Evolutionary conservation across 2,329 filamentous ascomycete species (phyloP), one percentile per base, ranked within the genome.

Genomic region (Apiospora malaysiana): DNA sequence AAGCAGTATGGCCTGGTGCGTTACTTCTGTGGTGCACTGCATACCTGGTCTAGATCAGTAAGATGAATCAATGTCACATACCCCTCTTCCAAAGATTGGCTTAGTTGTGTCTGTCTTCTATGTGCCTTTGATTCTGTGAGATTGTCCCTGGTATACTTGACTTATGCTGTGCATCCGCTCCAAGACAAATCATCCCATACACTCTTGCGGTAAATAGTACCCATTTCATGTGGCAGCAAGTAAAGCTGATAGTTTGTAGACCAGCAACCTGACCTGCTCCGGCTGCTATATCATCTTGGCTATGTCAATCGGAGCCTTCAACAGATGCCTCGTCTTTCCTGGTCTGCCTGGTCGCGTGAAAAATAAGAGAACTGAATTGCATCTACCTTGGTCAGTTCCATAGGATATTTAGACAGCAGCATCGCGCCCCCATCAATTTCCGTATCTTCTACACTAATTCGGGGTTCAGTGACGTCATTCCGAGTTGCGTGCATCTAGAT

Each of bases 391-490:
- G n/a, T n/a, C n/a, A 45, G 14, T 45, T 45, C 42, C 16, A 45
- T 45, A 4, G 8, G 4, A 45, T 45, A 45, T 16, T 45, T 18
- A 14, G 42, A 51, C 10, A 51, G 27, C 51, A 14, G 37, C 3
- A 40, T 63, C 16, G 9, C 56, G n/a, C 23, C 49, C 25, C 25
- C 25, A 32, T 16, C 49, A 25, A 14, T 51, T 51, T n/a, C 56
- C 27, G 27, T 27, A 40, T 63, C 56, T n/a, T n/a, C 14, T 12
- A 37, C 21, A 12, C 18, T 40, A 40, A 63, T 63, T 23, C 56
- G 56, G 56, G 56, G 56, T 40, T 32, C 56, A 63, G 32, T 63
- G 56, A 63, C 56, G 56, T 63, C 56, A 63, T 63, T 63, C 40
- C 10, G 10, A n/a, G 9, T 32, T 32, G 2, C 3, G 5, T 8